Percentiles rank a stretch among this genome's conserved stretches.
These are phyloP conservation scores for Setomelanomma holmii DNA, from an alignment of 2,329 filamentous ascomycete genomes.

Conservation along the genomic window DNA sequence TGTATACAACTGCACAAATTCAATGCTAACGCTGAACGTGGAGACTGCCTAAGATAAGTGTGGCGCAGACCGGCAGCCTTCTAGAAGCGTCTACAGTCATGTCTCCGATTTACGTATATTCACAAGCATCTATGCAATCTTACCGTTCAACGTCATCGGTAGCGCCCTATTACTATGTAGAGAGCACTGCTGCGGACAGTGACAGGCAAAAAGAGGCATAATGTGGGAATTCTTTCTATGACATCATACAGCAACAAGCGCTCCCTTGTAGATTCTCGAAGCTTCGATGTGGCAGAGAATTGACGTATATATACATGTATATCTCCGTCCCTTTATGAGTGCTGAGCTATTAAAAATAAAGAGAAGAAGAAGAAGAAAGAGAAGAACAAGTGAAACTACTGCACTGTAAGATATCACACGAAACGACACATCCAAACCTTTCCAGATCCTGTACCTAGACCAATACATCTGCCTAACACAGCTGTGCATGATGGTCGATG, in stretches of 20 bases:
- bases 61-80: no score
- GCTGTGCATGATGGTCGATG: background rate
- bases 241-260: background rate
- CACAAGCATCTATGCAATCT: no score
- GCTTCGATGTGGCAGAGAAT: background rate
- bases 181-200: no score
- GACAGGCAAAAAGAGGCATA: no score
- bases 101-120: no score
- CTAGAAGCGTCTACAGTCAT: no score
- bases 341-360: background rate
- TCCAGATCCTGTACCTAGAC: background rate
- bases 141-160: no score
- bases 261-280: background rate
- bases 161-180: no score
- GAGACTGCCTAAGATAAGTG: no score
- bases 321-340: background rate
- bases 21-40: no score
- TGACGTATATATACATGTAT: background rate
- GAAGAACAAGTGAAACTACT: background rate
- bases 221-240: background rate
- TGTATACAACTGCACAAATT: background rate
- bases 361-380: no score
- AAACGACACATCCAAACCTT: background rate
- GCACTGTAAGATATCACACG: background rate
- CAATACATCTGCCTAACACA: background rate